Base-by-base conservation (phyloP, 345 rosid genomes). In the Diplotaxis tenuifolia region DNA sequence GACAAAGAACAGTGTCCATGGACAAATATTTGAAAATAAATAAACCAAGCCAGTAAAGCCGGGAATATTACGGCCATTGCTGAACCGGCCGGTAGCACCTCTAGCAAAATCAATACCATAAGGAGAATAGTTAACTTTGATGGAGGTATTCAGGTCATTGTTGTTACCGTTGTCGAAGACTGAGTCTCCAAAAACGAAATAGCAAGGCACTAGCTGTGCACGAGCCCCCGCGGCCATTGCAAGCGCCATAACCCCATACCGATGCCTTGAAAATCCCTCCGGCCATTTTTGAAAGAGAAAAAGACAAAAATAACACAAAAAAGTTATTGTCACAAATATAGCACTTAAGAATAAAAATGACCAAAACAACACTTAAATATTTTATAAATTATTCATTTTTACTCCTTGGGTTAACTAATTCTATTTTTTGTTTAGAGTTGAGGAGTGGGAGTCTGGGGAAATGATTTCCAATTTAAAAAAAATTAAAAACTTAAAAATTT, bases 101-200 rank as follows among this genome's bases (percentile, higher is more conserved):
- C 68, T 65, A 2, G 79, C 66, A 50, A 84, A 87, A 67, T 87
- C 88, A 16, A 82, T 72, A 14, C 94, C 94, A 6, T 89, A 89
- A 22, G 94, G 94, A n/a, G 63, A n/a, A 54, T 82, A 85, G 72
- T 85, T 67, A 28, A 81, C 89, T 75, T 79, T 81, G 32, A 88
- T 86, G 19, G 56, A 10, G 1, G 87, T 85, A 0, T 20, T 1
- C 62, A 82, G 83, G 22, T n/a, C 45, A 64, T 88, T 86, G 75
- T 86, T 86, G 68, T 88, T 86, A 62, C 91, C 91, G 52, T 62
- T 82, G 60, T 88, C 89, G 7, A 81, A 82, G 64, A 85, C 74
- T 0, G 93, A 88, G 57, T 85, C 93, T 45, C 93, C 91, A 1
- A 88, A 88, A 23, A 88, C 80, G 64, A 86, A 88, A 79, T 78